phyloP scores from a whole-genome alignment of 1,139 yeast genomes.

The Yamadazyma triangularis region DNA sequence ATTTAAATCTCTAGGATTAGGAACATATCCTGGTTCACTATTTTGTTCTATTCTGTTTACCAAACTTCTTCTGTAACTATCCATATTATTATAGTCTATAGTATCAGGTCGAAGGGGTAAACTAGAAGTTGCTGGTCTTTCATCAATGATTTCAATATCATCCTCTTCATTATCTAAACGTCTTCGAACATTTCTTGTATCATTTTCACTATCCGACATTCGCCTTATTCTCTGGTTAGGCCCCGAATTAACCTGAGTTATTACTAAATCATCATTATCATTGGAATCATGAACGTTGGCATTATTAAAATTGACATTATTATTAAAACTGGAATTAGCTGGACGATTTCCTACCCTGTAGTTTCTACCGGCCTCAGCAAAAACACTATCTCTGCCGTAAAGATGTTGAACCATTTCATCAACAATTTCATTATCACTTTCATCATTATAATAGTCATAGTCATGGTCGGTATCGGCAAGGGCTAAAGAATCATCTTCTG shows the following conservation, averaged over 20 bases:
- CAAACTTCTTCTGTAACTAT: neutral
- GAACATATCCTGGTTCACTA: neutral
- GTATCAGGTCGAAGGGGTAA: neutral
- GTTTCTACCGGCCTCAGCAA: no score
- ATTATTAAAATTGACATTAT: neutral
- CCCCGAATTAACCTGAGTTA: constrained; percentile 6
- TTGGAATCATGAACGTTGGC: constrained; percentile 4
- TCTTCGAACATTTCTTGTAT: constrained; percentile 1
- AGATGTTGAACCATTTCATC: no score
- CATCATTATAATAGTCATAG: no score
- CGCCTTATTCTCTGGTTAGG: constrained; percentile 1
- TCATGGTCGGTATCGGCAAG: constrained; percentile 13
- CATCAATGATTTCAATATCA: constrained; percentile 24
- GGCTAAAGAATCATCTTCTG: constrained; percentile 1
- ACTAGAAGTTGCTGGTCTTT: constrained; percentile 5
- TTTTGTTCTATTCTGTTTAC: neutral
- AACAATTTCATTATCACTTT: no score
- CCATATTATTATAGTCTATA: neutral
- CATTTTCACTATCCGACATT: neutral
- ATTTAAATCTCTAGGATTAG: neutral
- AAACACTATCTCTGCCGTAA: no score
- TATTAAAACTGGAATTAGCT: neutral
- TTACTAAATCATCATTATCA: constrained; percentile 8
- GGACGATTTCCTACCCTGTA: neutral
- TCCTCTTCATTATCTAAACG: constrained; percentile 11